phyloP scores from a whole-genome alignment of 2,329 filamentous ascomycete genomes.

The Diaporthe humulicola region DNA sequence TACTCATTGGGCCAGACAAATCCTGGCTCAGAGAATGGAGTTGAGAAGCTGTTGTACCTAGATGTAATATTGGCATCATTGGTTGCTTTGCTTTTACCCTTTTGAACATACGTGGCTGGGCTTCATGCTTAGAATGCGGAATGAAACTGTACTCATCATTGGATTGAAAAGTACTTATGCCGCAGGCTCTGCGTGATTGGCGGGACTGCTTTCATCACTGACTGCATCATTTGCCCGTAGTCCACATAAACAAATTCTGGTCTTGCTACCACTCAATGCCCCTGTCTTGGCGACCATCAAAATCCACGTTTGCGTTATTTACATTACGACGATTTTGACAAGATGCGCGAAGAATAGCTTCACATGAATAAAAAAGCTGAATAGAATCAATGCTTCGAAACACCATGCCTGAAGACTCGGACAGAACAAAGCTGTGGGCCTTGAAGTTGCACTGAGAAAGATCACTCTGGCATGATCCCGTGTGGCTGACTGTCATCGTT shows the following conservation, averaged over 20 bases:
- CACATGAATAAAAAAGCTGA: not conserved
- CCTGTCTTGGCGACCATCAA: not conserved
- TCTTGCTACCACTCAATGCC: not conserved
- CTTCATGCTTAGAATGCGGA: not conserved
- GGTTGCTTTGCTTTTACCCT: no score
- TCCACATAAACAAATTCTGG: not conserved
- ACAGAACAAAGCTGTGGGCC: not conserved
- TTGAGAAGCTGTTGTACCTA: not conserved
- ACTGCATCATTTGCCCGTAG: not conserved
- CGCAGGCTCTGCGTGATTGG: not conserved
- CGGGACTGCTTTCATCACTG: not conserved
- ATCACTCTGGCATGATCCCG: not conserved
- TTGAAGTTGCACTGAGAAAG: not conserved
- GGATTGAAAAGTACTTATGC: not conserved
- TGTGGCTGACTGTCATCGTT: not conserved
- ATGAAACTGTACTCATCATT: not conserved
- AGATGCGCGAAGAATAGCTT: no score
- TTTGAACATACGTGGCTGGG: not conserved
- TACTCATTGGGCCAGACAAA: no score
- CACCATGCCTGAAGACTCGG: not conserved
- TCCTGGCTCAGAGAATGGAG: not conserved
- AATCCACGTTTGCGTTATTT: not conserved
- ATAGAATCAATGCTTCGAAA: not conserved
- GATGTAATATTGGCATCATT: not conserved
- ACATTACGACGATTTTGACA: no score